These are phyloP conservation scores for Suillus sp. DNA, from an alignment of 768 basidiomycete species.

Conservation along the genomic window DNA sequence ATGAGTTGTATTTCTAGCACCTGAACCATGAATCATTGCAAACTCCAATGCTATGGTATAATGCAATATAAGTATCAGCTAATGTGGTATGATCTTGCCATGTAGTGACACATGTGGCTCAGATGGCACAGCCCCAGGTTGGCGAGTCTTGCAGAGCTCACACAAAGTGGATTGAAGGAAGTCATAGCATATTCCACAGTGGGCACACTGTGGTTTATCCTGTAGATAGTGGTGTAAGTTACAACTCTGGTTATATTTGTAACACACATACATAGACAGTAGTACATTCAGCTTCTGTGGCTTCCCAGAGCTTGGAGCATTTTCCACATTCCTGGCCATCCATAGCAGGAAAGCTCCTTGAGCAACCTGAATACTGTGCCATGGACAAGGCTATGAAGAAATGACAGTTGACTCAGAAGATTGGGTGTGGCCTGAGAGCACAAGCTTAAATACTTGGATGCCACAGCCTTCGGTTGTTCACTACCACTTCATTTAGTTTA, in stretches of 20 bases:
- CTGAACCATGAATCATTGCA: background rate
- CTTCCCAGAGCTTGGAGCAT: background rate
- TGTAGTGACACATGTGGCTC: background rate
- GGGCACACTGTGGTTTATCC: background rate
- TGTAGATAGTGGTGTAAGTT: no score
- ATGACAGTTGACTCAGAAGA: no score
- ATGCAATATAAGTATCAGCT: background rate
- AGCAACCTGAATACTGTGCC: background rate
- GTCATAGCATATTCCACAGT: background rate
- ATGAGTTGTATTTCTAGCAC: background rate
- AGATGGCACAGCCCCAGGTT: background rate
- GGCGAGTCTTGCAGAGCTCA: background rate
- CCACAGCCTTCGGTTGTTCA: background rate
- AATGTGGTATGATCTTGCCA: background rate
- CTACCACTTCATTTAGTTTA: background rate
- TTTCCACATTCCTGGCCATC: background rate
- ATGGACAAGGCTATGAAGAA: background rate
- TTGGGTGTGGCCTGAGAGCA: no score
- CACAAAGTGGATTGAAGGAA: background rate
- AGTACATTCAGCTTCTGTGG: background rate
- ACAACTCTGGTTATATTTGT: no score
- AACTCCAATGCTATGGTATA: fast-evolving
- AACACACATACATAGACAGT: background rate
- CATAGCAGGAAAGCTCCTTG: background rate
- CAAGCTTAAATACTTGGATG: background rate